These are phyloP conservation scores for Talaromyces sp. DNA, from an alignment of 2,329 filamentous ascomycete species.

Conservation along the genomic window DNA sequence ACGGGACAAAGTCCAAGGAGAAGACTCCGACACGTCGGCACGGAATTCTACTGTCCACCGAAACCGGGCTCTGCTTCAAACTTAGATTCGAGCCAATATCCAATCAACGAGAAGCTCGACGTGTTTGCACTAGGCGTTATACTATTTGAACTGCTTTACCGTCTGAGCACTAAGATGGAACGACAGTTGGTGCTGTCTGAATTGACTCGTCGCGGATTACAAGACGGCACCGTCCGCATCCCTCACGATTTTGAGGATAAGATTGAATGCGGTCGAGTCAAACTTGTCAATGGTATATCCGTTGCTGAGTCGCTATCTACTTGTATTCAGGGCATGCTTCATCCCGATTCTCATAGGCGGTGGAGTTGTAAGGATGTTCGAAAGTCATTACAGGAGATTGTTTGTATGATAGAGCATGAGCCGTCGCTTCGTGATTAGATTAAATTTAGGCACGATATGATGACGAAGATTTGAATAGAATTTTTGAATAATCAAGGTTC, in stretches of 20 bases:
- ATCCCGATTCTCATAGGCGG: slow-evolving; percentile 33
- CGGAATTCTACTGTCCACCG: slow-evolving; percentile 60
- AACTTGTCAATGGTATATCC: slow-evolving; percentile 26
- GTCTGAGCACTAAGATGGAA: slow-evolving; percentile 52
- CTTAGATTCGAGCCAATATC: slow-evolving; percentile 23
- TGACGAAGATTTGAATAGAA: background rate
- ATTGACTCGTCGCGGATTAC: slow-evolving; percentile 29
- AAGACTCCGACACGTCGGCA: slow-evolving; percentile 52
- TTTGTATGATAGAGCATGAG: slow-evolving; percentile 53
- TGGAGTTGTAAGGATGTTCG: slow-evolving; percentile 40
- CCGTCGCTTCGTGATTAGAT: slow-evolving; percentile 2
- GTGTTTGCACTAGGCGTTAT: slow-evolving; percentile 62
- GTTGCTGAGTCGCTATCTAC: slow-evolving; percentile 34
- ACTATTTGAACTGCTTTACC: slow-evolving; percentile 59
- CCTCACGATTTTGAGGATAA: slow-evolving; percentile 40
- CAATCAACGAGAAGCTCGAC: slow-evolving; percentile 54
- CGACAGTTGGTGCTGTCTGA: slow-evolving; percentile 43
- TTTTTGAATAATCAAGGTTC: background rate
- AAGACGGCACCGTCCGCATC: slow-evolving; percentile 27
- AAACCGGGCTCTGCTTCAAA: slow-evolving; percentile 14
- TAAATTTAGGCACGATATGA: background rate
- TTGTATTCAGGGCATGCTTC: slow-evolving; percentile 44
- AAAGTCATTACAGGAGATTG: slow-evolving; percentile 47
- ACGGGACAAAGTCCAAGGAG: slow-evolving; percentile 22
- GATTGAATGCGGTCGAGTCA: slow-evolving; percentile 31